Evolutionary conservation across 1,284 basidiomycete species (phyloP), one percentile per base, ranked within the genome.

Genomic region (Cutaneotrichosporon arboriforme): DNA sequence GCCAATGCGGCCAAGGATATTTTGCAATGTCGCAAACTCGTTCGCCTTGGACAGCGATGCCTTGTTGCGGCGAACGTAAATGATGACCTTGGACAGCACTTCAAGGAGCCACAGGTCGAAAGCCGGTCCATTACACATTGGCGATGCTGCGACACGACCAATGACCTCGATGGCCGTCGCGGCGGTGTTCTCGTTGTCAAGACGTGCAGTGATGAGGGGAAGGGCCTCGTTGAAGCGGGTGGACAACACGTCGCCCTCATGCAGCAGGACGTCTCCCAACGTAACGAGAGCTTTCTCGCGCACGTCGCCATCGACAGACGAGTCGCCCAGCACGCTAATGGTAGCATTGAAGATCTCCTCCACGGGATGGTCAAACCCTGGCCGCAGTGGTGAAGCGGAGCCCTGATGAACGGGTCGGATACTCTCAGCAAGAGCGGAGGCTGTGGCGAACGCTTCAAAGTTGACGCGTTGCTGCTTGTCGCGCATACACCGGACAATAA

Each of bases 301-400:
- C 33, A 98, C 90, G 60, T 97, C 91, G 12, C 89, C 85, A 70
- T 97, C 94, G 4, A 91, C 90, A 59, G 90, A 88, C 55, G 87
- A 82, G 48, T 83, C 87, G 46, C 78, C 82, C 37, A 98, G 77
- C 35, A 90, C 81, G 18, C 77, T 72, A 2, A 87, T 77, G 3
- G 88, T 85, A 49, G 87, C 85, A 12, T 82, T 76, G 70, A 92
- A 94, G 4, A 97, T 78, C 8, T 76, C 65, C 54, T 87, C 82
- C 1, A 83, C 75, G 81, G 87, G 85, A 14, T 56, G 34, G 4
- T 63, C 55, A 35, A 69, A 66, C 23, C 57, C 54, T 3, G 58
- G 36, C 3, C 65, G 55, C 10, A 77, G 62, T 3, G 72, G 70
- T 4, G 69, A 64, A 2, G 64, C 52, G 0, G 60, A 69, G 39